phyloP scores from a whole-genome alignment of 345 rosid species.

The Laguncularia racemosa region DNA sequence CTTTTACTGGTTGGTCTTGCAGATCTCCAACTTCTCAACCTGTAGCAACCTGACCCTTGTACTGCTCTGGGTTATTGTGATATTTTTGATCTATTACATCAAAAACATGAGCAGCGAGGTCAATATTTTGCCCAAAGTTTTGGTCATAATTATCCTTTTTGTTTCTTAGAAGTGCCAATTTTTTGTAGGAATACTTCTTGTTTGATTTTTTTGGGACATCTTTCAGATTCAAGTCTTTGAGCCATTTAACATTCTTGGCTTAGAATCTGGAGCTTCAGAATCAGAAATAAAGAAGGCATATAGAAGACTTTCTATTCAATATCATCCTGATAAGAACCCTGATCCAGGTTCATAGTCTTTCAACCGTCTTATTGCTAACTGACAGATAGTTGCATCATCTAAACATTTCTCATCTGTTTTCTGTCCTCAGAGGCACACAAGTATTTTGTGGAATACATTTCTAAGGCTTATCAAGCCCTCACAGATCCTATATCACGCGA shows the following conservation, averaged over 20 bases:
- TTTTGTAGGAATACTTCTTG: slow-evolving; percentile 4
- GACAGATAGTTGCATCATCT: slow-evolving; percentile 3
- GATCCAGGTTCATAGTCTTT: slow-evolving; percentile 76
- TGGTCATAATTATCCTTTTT: neutral
- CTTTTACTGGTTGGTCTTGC: slow-evolving; percentile 18
- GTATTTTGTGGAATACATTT: slow-evolving; percentile 80
- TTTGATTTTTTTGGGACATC: slow-evolving; percentile 5
- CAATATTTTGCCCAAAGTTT: neutral
- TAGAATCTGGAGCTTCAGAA: slow-evolving; percentile 75
- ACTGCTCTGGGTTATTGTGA: slow-evolving; percentile 79
- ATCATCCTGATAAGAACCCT: slow-evolving; percentile 99
- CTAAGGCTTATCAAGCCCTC: slow-evolving; percentile 96
- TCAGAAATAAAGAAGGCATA: slow-evolving; percentile 88
- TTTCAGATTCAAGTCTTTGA: slow-evolving; percentile 81
- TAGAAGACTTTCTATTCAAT: slow-evolving; percentile 78
- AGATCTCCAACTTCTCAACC: slow-evolving; percentile 93
- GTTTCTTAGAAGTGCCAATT: neutral
- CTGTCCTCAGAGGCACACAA: slow-evolving; percentile 63
- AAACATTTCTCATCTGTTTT: slow-evolving; percentile 9
- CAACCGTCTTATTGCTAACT: neutral
- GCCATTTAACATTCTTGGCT: slow-evolving; percentile 78
- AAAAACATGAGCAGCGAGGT: slow-evolving; percentile 88
- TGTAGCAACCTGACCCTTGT: slow-evolving; percentile 83
- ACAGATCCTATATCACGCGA: slow-evolving; percentile 91
- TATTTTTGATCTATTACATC: slow-evolving; percentile 81